These are phyloP conservation scores for Dactylellina leptospora DNA, from an alignment of 2,329 filamentous ascomycete genomes.

Conservation along the genomic window DNA sequence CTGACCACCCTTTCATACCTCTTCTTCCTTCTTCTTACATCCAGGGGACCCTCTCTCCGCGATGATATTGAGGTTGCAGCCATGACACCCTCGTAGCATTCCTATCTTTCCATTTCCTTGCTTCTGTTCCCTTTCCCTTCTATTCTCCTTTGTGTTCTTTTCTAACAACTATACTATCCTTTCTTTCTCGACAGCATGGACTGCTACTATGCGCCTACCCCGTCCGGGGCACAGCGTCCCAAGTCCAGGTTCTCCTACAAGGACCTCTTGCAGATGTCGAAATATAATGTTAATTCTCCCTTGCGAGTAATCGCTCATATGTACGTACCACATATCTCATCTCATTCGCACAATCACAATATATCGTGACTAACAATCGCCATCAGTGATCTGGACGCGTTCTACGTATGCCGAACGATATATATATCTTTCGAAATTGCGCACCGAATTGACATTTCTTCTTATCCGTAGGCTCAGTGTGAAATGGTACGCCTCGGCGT, in stretches of 20 bases:
- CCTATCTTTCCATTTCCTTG: conserved; percentile 6
- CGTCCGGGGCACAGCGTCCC: conserved; percentile 41
- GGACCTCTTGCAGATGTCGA: conserved; percentile 78
- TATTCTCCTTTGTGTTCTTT: neutral
- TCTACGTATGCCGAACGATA: conserved; percentile 68
- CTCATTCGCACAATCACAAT: neutral
- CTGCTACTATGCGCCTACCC: conserved; percentile 38
- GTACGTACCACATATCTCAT: conserved; percentile 36
- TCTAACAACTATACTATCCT: neutral
- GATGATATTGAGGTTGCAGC: neutral
- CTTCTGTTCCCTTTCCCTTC: conserved; percentile 1
- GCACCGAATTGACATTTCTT: conserved; percentile 1
- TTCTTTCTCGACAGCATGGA: conserved; percentile 22
- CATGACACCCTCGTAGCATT: conserved; percentile 4
- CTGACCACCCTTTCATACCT: conserved; percentile 3
- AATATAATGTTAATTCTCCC: conserved; percentile 75
- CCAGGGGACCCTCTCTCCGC: neutral
- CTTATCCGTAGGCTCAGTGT: conserved; percentile 73
- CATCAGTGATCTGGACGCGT: conserved; percentile 82
- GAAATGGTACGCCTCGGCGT: conserved; percentile 86
- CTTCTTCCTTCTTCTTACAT: neutral
- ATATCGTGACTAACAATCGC: conserved; percentile 8
- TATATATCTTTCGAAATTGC: neutral
- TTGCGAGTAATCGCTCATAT: conserved; percentile 89
- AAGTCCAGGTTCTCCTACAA: conserved; percentile 83